Evolutionary conservation across 768 basidiomycete species (phyloP), one percentile per base, ranked within the genome.

Genomic region (Thelephora aurantiotincta): DNA sequence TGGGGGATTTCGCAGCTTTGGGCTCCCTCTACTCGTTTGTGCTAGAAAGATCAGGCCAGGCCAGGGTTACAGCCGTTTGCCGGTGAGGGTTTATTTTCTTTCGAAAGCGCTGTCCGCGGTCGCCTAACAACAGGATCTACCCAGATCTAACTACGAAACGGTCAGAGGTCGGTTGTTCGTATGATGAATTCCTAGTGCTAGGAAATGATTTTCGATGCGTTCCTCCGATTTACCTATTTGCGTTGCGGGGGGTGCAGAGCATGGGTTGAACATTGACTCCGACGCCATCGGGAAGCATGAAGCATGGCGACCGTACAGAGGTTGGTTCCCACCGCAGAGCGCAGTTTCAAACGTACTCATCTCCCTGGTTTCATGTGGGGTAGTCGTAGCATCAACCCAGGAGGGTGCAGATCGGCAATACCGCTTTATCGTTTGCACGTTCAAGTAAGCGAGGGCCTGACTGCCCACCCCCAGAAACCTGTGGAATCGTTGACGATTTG

Each of bases 351-450:
- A 2, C 42, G 37, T 5, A 33, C 12, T 4, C 4, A 13, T 43
- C 14, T 48, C 46, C 26, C 22, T 14, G n/a, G 22, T 16, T 36
- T 43, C 20, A 19, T 33, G 9, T 45, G 16, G 16, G 14, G 14
- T n/a, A 60, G 59, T 57, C 16, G 56, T 58, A 11, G 51, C 50
- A 12, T 53, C 53, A 3, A 51, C 59, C 6, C 53, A 54, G 47
- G 61, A 62, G 50, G 61, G 60, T 7, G 58, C 60, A n/a, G 60
- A 63, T 48, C 51, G 53, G 12, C 13, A 52, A 23, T 60, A 60
- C 48, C 44, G 56, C 30, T 60, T 52, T 48, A 48, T 63, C 16
- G 46, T 64, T 45, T 59, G 56, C 45, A 57, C 57, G 6, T 52
- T 55, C 51, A 64, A 64, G 49, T 58, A 48, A 18, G 26, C 26